Base-by-base conservation (phyloP, 2,329 filamentous ascomycete genomes). In the Aureobasidium uvarum region DNA sequence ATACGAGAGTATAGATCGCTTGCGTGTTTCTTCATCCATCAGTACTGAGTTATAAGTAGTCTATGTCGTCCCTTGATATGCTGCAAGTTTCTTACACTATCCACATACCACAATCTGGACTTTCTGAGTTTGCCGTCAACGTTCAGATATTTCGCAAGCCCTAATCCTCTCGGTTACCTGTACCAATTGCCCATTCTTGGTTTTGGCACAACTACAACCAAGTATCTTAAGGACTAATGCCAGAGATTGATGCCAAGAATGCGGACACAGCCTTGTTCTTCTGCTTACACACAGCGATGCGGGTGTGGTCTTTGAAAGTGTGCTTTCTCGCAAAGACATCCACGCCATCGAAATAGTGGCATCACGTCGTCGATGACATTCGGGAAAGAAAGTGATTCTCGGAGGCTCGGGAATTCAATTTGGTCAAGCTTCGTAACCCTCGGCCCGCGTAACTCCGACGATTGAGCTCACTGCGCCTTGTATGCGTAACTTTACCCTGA, bases 401-500 rank as follows among this genome's bases (percentile, higher is more conserved):
- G 33, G 33, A 36, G 33, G 33, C 33, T 36, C 33, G 33, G 33
- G 10, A 8, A 14, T 46, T 11, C 43, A 14, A 13, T 20, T 46
- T 46, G 43, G 43, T 46, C 43, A 23, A 46, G 43, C 43, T 46
- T 16, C 20, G 25, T 13, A 23, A 25, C 23, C 43, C 14, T 20
- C 31, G 18, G 31, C 11, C 5, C 5, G 18, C 31, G 8, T 14
- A 36, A 31, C 16, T 36, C 31, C 50, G 50, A 33, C 23, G 18
- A 23, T 23, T 28, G 14, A 14, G 31, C 51, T 28, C 20, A 20
- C 38, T 41, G 38, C 16, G 50, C 50, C 50, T 31, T 31, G 48
- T 18, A 5, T 36, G 25, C 20, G 41, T 45, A 58, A 58, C 39
- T 59, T 59, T 59, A 36, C 16, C 38, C 55, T 59, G 55, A 46